A percentile compares a stretch with the other conserved stretches of the same genome.
Evolutionary conservation across 129 eudicot species (phyloP).

Genomic region (sunflower (Helianthus annuus)): DNA sequence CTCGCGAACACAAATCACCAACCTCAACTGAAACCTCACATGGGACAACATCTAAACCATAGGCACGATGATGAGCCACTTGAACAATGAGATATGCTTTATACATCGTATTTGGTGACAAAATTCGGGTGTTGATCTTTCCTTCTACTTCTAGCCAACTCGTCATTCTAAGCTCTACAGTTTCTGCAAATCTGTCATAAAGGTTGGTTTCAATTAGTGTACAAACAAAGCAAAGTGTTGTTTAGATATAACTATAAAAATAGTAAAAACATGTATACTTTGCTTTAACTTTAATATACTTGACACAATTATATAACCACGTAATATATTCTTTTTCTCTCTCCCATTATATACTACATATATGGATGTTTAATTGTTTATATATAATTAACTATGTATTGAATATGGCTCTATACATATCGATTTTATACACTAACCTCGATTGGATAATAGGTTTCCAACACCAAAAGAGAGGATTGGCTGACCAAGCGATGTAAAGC

Average conservation of each 20-base stretch:
- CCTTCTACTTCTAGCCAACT: conserved; percentile 68
- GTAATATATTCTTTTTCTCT: no score
- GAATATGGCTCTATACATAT: no score
- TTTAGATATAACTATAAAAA: no score
- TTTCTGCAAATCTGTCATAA: conserved; percentile 48
- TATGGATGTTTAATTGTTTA: no score
- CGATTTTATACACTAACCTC: conserved; percentile 36
- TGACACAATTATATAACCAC: no score
- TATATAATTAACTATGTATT: no score
- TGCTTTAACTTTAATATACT: no score
- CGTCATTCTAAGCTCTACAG: conserved; percentile 57
- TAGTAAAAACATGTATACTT: no score
- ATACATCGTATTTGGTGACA: conserved; percentile 58
- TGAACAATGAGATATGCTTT: conserved; percentile 52
- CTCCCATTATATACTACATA: no score
- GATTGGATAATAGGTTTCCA: conserved; percentile 57
- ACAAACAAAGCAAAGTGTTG: no score
- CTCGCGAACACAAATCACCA: conserved; percentile 25
- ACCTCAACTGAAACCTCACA: conserved; percentile 47
- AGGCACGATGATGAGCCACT: conserved; percentile 49
- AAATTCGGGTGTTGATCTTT: conserved; percentile 34
- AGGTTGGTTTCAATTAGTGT: no score
- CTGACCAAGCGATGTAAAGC: conserved; percentile 58
- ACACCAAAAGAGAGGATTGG: conserved; percentile 57
- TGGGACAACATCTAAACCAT: conserved; percentile 52